Conservation (phyloP, 2,329 filamentous ascomycete genomes). For the Whalleya microplaca region DNA sequence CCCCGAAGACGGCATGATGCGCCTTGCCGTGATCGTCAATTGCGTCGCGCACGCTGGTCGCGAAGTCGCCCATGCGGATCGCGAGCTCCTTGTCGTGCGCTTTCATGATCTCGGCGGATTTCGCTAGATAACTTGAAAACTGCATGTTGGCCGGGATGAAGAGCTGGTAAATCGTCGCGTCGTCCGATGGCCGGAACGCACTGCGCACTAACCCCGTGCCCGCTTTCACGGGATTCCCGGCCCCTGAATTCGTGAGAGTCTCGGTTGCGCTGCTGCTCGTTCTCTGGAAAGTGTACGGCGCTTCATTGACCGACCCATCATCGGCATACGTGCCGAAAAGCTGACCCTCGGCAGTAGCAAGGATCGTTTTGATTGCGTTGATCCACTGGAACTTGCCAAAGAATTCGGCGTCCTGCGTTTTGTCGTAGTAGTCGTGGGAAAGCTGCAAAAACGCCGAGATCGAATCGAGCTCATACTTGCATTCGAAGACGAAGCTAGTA, state of each 20-base stretch:
- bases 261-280: slow-evolving; percentile 70
- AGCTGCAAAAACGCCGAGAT: slow-evolving; percentile 76
- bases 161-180: slow-evolving; percentile 76
- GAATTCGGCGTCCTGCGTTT: slow-evolving; percentile 67
- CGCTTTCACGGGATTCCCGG: slow-evolving; percentile 72
- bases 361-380: slow-evolving; percentile 65
- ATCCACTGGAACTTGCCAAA: slow-evolving; percentile 73
- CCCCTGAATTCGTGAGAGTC: slow-evolving; percentile 68
- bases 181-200: slow-evolving; percentile 79
- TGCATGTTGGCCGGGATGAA: slow-evolving; percentile 80
- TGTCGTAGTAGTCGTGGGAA: slow-evolving; percentile 70
- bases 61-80: slow-evolving; percentile 53
- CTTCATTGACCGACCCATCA: slow-evolving; percentile 54
- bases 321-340: slow-evolving; percentile 71
- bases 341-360: slow-evolving; percentile 48
- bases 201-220: slow-evolving; percentile 74
- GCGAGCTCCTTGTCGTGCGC: slow-evolving; percentile 37
- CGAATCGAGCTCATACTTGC: slow-evolving; percentile 84
- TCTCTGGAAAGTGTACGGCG: slow-evolving; percentile 72
- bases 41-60: slow-evolving; percentile 64
- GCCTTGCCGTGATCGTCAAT: slow-evolving; percentile 71
- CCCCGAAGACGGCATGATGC: slow-evolving; percentile 59
- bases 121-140: slow-evolving; percentile 59
- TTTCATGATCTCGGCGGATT: slow-evolving; percentile 43
- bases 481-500: slow-evolving; percentile 73